Evolutionary conservation across 768 basidiomycete species (phyloP).

Genomic region (Suillus brevipes): DNA sequence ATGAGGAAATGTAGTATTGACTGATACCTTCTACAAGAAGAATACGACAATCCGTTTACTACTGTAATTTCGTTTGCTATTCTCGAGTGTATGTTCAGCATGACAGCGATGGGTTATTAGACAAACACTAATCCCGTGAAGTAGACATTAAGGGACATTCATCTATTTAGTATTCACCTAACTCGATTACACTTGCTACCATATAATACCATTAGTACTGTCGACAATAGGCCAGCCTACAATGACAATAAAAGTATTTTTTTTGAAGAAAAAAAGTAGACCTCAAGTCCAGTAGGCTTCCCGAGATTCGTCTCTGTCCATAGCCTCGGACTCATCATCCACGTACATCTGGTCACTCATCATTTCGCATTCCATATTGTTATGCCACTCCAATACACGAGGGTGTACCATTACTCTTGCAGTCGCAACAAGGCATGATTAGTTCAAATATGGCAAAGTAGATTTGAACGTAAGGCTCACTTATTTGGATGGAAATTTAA

Average conservation of each 20-base stretch:
- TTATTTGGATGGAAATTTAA: slow-evolving; percentile 60
- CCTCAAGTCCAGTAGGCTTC: slow-evolving; percentile 31
- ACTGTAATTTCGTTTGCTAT: neutral
- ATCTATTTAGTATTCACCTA: no score
- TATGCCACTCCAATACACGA: slow-evolving; percentile 60
- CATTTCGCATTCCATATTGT: slow-evolving; percentile 27
- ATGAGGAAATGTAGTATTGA: slow-evolving; percentile 22
- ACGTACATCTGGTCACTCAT: slow-evolving; percentile 11
- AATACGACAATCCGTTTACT: neutral
- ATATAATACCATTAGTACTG: no score
- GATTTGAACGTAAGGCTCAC: slow-evolving; percentile 35
- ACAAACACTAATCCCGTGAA: neutral
- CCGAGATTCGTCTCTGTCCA: slow-evolving; percentile 40
- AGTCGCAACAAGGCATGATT: slow-evolving; percentile 2
- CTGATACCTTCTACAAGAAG: neutral
- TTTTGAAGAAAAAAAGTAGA: no score
- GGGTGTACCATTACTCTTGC: slow-evolving; percentile 64
- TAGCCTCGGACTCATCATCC: slow-evolving; percentile 29
- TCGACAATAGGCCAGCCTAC: no score
- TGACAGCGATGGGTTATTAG: neutral
- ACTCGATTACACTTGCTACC: no score
- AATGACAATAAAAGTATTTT: no score
- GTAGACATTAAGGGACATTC: neutral
- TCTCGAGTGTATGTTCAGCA: neutral
- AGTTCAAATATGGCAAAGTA: neutral